These are phyloP conservation scores for Acer negundo DNA, from an alignment of 345 rosid genomes.

Conservation along the genomic window DNA sequence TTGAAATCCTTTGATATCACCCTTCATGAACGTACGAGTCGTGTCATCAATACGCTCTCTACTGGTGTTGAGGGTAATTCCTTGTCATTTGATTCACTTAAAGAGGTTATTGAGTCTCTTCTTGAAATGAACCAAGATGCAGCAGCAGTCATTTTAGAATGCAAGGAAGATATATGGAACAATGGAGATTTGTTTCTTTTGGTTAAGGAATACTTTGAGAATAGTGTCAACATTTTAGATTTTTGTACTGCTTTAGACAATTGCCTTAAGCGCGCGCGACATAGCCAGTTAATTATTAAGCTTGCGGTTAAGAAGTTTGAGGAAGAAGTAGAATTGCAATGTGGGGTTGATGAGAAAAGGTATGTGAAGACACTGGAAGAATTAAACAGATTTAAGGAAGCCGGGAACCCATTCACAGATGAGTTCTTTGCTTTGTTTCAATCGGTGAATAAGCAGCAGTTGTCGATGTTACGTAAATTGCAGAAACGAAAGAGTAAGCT, in stretches of 20 bases:
- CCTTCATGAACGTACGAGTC: constrained; percentile 63
- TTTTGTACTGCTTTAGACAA: constrained; percentile 74
- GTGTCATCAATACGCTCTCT: constrained; percentile 56
- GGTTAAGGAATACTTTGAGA: constrained; percentile 71
- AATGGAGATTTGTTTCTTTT: constrained; percentile 58
- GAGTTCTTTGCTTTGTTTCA: constrained; percentile 62
- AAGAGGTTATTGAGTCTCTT: constrained; percentile 63
- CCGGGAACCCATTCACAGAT: constrained; percentile 68
- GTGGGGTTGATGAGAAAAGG: constrained; percentile 37
- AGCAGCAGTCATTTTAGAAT: constrained; percentile 60
- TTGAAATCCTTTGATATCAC: constrained; percentile 63
- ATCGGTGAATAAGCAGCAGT: constrained; percentile 53
- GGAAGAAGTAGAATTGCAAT: constrained; percentile 42
- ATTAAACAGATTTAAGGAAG: constrained; percentile 58
- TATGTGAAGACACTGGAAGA: constrained; percentile 66
- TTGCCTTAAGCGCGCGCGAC: constrained; percentile 66
- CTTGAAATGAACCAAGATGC: constrained; percentile 89
- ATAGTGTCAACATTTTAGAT: constrained; percentile 62
- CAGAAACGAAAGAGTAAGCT: constrained; percentile 52
- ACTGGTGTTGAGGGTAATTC: constrained; percentile 56
- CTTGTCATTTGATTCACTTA: constrained; percentile 74
- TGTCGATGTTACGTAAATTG: constrained; percentile 52
- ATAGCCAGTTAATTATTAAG: constrained; percentile 66
- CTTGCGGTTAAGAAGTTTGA: constrained; percentile 64
- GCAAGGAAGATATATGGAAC: constrained; percentile 77